Evolutionary conservation across 306 rosid genomes (phyloP), one percentile per base, ranked within the genome.

Genomic region (Alnus rubra): DNA sequence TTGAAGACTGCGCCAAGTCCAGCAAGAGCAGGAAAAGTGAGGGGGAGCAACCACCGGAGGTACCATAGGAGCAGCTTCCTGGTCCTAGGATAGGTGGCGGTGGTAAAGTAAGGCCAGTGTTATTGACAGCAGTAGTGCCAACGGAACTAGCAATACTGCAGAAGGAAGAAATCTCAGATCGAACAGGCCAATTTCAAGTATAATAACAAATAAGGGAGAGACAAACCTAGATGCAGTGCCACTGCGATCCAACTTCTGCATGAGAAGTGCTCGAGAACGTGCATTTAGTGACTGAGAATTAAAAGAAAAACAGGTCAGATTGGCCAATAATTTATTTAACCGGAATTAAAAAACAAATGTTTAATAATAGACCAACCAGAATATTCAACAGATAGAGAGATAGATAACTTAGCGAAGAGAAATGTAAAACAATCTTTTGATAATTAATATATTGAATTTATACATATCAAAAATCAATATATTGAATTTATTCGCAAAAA

Each of bases 221-320:
- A 69, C 84, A 68, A 72, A 92, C 97, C 93, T 89, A 68, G 98
- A 64, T 71, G 88, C 85, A 48, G 85, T 76, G 81, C 99, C 96
- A 83, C 93, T 88, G 15, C 98, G 98, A 85, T 95, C 98, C 91
- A 95, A 89, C 84, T 91, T 95, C 88, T 90, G 96, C 99, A 95
- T 95, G 71, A 95, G 93, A 64, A 87, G 79, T 63, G 99, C 98
- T 81, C 99, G 88, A 69, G 99, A 95, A 52, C 87, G 84, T 53
- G 98, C 97, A 77, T 95, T 91, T 69, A 91, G 73, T 33, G 97
- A 85, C 98, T 95, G 99, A 72, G 85, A 87, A 76, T 80, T 77
- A 69, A 59, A 18, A 54, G 50, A 55, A 58, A 42, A 62, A 10
- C 59, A 64, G 16, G 82, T 82, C 77, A 85, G 69, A 55, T 42